phyloP scores from a whole-genome alignment of 441 rosid species.

The Rhodomyrtus psidioides region DNA sequence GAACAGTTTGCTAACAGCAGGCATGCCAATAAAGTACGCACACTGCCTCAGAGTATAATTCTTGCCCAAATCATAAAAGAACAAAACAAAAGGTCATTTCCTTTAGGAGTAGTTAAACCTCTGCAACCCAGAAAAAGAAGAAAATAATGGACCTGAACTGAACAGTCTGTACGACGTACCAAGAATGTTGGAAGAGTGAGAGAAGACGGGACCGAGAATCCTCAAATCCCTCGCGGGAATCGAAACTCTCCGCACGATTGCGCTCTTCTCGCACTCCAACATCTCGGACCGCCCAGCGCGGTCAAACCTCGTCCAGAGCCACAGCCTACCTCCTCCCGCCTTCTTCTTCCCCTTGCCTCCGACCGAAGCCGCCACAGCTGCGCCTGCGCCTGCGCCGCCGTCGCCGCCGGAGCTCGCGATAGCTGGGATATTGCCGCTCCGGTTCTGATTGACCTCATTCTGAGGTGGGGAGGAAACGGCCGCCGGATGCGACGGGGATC shows the following conservation, averaged over 20 bases:
- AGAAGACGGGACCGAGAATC: constrained; percentile 87
- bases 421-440: background rate
- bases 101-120: background rate
- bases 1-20: background rate
- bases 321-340: constrained; percentile 58
- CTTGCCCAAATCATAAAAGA: background rate
- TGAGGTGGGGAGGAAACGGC: constrained; percentile 24
- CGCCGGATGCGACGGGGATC: constrained; percentile 11
- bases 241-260: constrained; percentile 62
- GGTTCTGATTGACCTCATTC: constrained; percentile 4
- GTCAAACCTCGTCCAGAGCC: constrained; percentile 82
- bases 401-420: background rate
- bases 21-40: background rate
- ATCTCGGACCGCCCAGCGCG: constrained; percentile 69
- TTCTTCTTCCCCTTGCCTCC: constrained; percentile 65
- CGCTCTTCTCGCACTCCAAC: constrained; percentile 79
- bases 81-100: background rate
- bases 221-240: constrained; percentile 94
- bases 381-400: background rate
- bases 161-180: constrained; percentile 29
- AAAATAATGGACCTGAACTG: background rate
- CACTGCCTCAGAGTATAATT: background rate
- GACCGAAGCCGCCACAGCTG: constrained; percentile 5
- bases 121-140: background rate
- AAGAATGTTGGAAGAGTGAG: constrained; percentile 85